Evolutionary conservation across 257 asterid species (phyloP), one percentile per base, ranked within the genome.

Genomic region (Rubia yunnanensis): DNA sequence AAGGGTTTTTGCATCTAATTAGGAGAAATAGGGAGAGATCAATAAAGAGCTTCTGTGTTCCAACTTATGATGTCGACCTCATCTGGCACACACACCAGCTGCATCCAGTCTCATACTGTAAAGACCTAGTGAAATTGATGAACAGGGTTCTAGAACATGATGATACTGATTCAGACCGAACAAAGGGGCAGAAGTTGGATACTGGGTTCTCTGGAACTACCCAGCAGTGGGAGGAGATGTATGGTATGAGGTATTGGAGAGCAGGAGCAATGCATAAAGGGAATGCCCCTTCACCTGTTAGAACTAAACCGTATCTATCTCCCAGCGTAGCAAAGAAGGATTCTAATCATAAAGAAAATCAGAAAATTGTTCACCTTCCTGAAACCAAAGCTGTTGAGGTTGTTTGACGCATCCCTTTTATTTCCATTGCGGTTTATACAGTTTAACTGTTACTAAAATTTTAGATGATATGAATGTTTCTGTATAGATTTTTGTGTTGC

Each of bases 71-170:
- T 79, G 85, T 94, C 60, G 99, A 94, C 71, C 96, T 94, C 49
- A 90, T 94, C 61, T 94, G 99, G 99, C 99, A 94, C 82, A 87
- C 95, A 55, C 99, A 94, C 77, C 99, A 94, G 78, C 73, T 94
- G 52, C 84, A 88, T 82, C 91, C 99, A 34, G 85, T 79, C 59
- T 74, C 91, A 55, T 94, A 94, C 72, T 90, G 96, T 76, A 77
- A 79, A 39, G 96, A 94, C 79, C 96, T 94, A 69, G 32, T 81
- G 23, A 80, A 70, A 62, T 76, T 84, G 73, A 83, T 88, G 87
- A 97, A 94, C 17, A 85, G 74, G 79, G 80, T 94, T 41, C 78
- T 94, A 64, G 88, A 88, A 71, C 99, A 94, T 62, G 99, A 94
- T 68, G 97, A 94, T 77, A 94, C 96, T 7, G 99, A 84, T 78